Evolutionary conservation across 202 grass and related monocot species (phyloP).

Genomic region (Cymbopogon flexuosus): DNA sequence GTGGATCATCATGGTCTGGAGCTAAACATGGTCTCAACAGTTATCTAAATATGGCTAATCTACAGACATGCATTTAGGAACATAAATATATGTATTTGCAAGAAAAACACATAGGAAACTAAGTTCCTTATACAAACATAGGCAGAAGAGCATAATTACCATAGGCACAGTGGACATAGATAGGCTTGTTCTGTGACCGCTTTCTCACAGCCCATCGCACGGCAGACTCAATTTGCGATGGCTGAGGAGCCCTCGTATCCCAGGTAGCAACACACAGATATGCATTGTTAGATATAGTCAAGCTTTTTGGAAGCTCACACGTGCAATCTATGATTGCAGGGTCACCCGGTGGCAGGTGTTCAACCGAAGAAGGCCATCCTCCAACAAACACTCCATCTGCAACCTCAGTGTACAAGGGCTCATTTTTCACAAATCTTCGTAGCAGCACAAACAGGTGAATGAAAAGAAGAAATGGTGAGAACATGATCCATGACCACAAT

Average conservation of each 20-base stretch:
- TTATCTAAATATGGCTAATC: constrained; percentile 12
- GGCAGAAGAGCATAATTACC: constrained; percentile 46
- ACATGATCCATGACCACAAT: constrained; percentile 78
- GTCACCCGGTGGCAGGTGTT: constrained; percentile 62
- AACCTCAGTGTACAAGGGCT: constrained; percentile 74
- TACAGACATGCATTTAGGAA: not conserved
- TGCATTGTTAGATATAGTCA: constrained; percentile 42
- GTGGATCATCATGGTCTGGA: not conserved
- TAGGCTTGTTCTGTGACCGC: constrained; percentile 52
- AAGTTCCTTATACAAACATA: constrained; percentile 1
- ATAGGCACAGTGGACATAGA: constrained; percentile 91
- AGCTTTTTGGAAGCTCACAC: constrained; percentile 74
- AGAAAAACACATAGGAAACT: not conserved
- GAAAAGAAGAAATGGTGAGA: constrained; percentile 67
- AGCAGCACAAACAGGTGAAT: constrained; percentile 62
- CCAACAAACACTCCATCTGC: constrained; percentile 75
- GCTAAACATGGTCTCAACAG: constrained; percentile 9
- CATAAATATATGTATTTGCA: not conserved
- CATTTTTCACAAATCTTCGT: constrained; percentile 61
- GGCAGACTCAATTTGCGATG: constrained; percentile 68
- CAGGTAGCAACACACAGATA: constrained; percentile 80
- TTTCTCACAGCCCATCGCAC: constrained; percentile 69
- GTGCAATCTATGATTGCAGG: constrained; percentile 88
- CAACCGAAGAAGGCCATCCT: constrained; percentile 77
- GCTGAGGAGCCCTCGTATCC: constrained; percentile 76